Conservation (phyloP, 2,329 filamentous ascomycete species). For the Fusarium penzigii region DNA sequence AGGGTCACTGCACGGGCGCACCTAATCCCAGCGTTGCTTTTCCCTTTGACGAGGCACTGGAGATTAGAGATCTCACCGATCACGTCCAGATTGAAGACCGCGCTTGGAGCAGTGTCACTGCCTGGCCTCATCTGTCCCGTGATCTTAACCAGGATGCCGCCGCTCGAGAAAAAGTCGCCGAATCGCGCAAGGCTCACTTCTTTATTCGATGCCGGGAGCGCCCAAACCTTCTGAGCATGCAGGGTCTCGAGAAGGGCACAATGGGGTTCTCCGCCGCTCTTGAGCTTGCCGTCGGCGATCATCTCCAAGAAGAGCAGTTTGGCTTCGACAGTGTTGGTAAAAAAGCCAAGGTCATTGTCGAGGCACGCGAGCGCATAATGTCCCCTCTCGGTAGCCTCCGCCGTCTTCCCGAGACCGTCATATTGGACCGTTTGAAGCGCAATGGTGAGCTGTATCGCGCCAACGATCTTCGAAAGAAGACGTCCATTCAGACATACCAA, state of each 20-base stretch:
- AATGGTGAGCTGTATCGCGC: slow-evolving; percentile 58
- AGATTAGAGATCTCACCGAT: slow-evolving; percentile 65
- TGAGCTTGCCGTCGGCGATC: slow-evolving; percentile 65
- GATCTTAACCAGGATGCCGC: slow-evolving; percentile 49
- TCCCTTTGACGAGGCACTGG: slow-evolving; percentile 64
- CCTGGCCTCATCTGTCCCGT: slow-evolving; percentile 62
- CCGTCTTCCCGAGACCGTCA: slow-evolving; percentile 56
- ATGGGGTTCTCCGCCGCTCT: slow-evolving; percentile 69
- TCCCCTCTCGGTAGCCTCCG: slow-evolving; percentile 55
- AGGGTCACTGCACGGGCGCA: slow-evolving; percentile 60
- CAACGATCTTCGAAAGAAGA: slow-evolving; percentile 51
- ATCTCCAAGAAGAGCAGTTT: slow-evolving; percentile 62
- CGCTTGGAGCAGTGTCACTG: slow-evolving; percentile 63
- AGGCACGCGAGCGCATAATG: slow-evolving; percentile 59
- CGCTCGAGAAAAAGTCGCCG: slow-evolving; percentile 43
- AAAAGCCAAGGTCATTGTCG: slow-evolving; percentile 55
- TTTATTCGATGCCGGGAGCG: slow-evolving; percentile 60
- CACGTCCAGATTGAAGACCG: slow-evolving; percentile 63
- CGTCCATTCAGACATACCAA: slow-evolving; percentile 60
- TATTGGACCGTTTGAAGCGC: slow-evolving; percentile 60
- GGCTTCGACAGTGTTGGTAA: slow-evolving; percentile 58
- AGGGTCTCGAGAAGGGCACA: slow-evolving; percentile 70
- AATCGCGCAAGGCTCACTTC: slow-evolving; percentile 56
- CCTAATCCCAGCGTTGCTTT: slow-evolving; percentile 66
- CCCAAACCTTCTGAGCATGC: slow-evolving; percentile 72